phyloP scores from a whole-genome alignment of 2,329 filamentous ascomycete species.

The Hypocreales sp. region DNA sequence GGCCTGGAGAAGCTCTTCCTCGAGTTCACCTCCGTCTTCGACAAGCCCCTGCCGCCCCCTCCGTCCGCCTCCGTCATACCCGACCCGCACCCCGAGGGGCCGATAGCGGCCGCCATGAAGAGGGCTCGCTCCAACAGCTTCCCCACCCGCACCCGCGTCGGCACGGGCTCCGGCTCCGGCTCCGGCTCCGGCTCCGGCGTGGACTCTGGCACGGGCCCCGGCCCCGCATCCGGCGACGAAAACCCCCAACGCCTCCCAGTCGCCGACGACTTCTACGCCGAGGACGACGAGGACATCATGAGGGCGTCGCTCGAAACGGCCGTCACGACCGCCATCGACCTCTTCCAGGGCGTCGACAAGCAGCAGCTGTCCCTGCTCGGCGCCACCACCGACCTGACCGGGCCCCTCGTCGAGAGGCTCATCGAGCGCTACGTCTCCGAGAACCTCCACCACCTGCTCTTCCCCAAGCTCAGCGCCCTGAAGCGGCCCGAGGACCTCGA shows the following conservation, averaged over 20 bases:
- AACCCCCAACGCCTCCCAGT: conserved; percentile 25
- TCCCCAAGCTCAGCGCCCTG: conserved; percentile 64
- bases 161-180: too few relatives aligned
- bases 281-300: conserved; percentile 88
- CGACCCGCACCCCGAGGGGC: conserved; percentile 41
- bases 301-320: conserved; percentile 78
- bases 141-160: conserved; percentile 14
- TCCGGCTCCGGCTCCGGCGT: too few relatives aligned
- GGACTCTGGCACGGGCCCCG: too few relatives aligned
- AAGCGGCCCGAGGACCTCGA: conserved; percentile 73
- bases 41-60: conserved; percentile 67
- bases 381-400: conserved; percentile 84
- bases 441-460: conserved; percentile 81
- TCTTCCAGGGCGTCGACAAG: conserved; percentile 92
- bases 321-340: conserved; percentile 82
- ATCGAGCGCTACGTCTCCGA: conserved; percentile 93
- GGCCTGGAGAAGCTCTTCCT: conserved; percentile 80
- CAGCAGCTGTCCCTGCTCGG: conserved; percentile 85
- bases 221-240: too few relatives aligned
- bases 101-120: conserved; percentile 38
- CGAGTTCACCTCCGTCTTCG: conserved; percentile 75
- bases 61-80: conserved; percentile 45
- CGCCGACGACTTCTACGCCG: conserved; percentile 54
- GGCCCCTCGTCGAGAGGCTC: conserved; percentile 77
- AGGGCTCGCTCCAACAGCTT: conserved; percentile 37